Base-by-base conservation (phyloP, 352 stramenopile genomes). In the Pythium volutum region DNA sequence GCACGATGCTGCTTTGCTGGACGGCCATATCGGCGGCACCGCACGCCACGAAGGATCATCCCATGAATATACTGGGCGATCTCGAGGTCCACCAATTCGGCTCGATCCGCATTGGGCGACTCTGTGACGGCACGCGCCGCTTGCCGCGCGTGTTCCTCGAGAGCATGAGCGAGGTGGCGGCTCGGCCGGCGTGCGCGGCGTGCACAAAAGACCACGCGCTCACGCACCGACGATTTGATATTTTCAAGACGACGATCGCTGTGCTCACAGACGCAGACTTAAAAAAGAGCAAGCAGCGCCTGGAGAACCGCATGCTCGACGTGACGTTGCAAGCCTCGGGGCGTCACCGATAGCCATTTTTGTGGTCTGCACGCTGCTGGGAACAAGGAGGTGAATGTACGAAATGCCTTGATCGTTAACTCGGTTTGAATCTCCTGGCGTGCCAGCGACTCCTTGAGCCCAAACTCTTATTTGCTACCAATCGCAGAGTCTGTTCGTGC, bases 221-320 rank as follows among this genome's bases (percentile, higher is more conserved):
- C 3, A n/a, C 41, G 2, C 11, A 10, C 4, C n/a, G 20, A n/a
- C 50, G 16, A 16, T 47, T 34, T 33, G 33, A 45, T 7, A n/a
- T 20, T 9, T 47, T 55, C 31, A 39, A 42, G 8, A 2, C 25
- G 2, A 1, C 25, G 2, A 18, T 33, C 5, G 2, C 7, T 36
- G 9, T 18, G 25, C 8, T 18, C 26, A 6, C 4, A 10, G 39
- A 22, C 12, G 34, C 5, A 31, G 0, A 41, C 2, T 11, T 20
- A 1, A 1, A 7, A 16, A 31, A 8, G 2, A 46, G 23, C 15
- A n/a, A 12, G 6, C 50, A 56, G 23, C 23, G 23, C 8, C 16
- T 56, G 3, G 50, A 56, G 20, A 56, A 56, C 23, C 50, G 50
- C 7, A 47, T 56, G 36, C 27, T 56, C 5, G 50, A 56, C 4